Conservation (phyloP, 768 basidiomycete species). For the Trametes coccinea region DNA sequence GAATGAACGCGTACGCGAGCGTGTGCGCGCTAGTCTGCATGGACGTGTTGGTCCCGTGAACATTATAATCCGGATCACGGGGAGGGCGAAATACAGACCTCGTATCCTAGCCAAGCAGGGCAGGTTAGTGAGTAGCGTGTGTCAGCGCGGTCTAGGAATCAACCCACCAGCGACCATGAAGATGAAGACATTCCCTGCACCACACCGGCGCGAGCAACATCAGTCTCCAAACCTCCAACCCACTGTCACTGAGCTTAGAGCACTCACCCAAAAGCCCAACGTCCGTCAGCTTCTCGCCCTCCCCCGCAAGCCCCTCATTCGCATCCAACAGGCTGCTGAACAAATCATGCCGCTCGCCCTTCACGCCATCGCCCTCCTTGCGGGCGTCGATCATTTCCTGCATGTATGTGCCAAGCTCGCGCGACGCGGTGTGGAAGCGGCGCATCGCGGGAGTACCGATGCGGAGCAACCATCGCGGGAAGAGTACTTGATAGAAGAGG, state of each 20-base stretch:
- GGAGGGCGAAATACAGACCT: conserved; percentile 35
- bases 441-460: conserved; percentile 26
- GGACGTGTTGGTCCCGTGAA: no score
- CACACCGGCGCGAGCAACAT: not conserved
- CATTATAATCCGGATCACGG: not conserved
- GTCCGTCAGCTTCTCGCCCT: conserved; percentile 39
- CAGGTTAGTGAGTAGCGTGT: not conserved
- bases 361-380: conserved; percentile 31
- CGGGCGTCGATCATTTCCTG: conserved; percentile 54
- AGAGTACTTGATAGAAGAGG: conserved; percentile 28
- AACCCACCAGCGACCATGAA: conserved; percentile 51
- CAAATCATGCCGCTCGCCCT: conserved; percentile 48
- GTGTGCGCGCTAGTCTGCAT: conserved; percentile 38
- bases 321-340: conserved; percentile 54
- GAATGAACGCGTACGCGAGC: conserved; percentile 35
- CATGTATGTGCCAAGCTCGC: conserved; percentile 43
- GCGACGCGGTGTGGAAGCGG: conserved; percentile 25
- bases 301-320: conserved; percentile 38
- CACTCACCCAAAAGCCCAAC: conserved; percentile 42
- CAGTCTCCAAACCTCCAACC: not conserved
- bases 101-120: conserved; percentile 37
- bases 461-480: conserved; percentile 30
- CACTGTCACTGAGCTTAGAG: not conserved
- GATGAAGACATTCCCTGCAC: conserved; percentile 40
- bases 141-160: not conserved